phyloP scores from a whole-genome alignment of 169 alveolate genomes.

The Eimeria acervulina region DNA sequence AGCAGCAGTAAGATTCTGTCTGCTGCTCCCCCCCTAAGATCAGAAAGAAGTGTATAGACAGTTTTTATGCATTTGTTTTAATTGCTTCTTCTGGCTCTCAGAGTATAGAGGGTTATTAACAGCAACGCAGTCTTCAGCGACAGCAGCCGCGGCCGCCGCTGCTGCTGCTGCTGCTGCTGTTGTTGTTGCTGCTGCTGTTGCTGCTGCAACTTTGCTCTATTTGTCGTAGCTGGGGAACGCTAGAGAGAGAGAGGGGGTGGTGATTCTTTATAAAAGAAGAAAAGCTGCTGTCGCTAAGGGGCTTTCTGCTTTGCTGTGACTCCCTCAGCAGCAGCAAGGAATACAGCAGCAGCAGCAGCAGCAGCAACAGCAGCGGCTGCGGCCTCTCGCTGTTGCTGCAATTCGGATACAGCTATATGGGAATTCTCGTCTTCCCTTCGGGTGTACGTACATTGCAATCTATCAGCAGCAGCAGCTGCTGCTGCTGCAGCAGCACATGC shows the following conservation, averaged over 20 bases:
- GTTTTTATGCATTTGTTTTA: too few relatives aligned
- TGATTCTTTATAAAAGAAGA: background rate
- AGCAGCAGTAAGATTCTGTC: background rate
- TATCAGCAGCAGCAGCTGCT: conserved; percentile 59
- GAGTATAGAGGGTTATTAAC: background rate
- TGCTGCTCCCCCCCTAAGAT: background rate
- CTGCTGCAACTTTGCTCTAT: conserved; percentile 21
- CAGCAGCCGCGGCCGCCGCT: conserved; percentile 14
- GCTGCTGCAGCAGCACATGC: background rate
- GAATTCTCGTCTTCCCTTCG: background rate
- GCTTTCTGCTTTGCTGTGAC: background rate
- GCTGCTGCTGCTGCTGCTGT: conserved; percentile 49
- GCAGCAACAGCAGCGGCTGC: conserved; percentile 37
- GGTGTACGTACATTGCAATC: background rate
- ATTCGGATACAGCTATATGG: background rate
- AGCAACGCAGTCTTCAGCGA: background rate
- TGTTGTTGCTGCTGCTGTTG: background rate
- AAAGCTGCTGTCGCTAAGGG: background rate
- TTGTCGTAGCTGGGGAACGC: background rate
- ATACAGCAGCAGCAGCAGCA: conserved; percentile 41
- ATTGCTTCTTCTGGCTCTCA: background rate
- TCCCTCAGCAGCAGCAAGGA: background rate
- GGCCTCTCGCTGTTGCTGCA: conserved; percentile 10
- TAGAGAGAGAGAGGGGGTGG: background rate
- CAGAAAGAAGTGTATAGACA: background rate